Evolutionary conservation across 345 rosid species (phyloP).

Genomic region (Draba incana): DNA sequence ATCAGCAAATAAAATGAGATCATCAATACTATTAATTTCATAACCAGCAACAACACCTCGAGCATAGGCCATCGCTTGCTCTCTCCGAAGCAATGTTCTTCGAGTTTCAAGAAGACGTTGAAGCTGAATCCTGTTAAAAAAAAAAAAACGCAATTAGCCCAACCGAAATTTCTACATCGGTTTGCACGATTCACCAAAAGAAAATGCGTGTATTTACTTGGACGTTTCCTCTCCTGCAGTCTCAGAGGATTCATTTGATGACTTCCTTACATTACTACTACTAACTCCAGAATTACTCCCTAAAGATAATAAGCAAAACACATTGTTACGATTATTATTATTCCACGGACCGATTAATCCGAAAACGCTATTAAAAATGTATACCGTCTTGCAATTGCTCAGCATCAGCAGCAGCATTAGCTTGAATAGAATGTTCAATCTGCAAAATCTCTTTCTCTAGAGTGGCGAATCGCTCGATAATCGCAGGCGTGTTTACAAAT

Average conservation of each 20-base stretch:
- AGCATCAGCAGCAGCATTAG: constrained; percentile 47
- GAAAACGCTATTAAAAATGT: too few species aligned
- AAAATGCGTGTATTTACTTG: constrained; percentile 47
- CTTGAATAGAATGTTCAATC: constrained; percentile 67
- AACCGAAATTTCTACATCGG: neutral
- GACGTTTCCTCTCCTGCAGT: constrained; percentile 62
- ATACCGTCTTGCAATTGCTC: constrained; percentile 56
- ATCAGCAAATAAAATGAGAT: constrained; percentile 75
- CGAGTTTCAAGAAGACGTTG: constrained; percentile 73
- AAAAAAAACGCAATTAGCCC: constrained; percentile 31
- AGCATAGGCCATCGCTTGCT: constrained; percentile 93
- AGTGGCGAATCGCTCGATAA: constrained; percentile 79
- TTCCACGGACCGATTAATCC: too few species aligned
- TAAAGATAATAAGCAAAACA: constrained; percentile 32
- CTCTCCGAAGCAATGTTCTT: constrained; percentile 64
- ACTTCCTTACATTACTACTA: constrained; percentile 42
- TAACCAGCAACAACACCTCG: constrained; percentile 82
- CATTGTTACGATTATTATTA: neutral
- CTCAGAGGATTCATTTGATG: constrained; percentile 55
- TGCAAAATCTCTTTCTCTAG: constrained; percentile 79
- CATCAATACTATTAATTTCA: constrained; percentile 64
- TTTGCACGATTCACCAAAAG: constrained; percentile 5
- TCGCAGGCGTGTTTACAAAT: constrained; percentile 83
- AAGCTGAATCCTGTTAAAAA: constrained; percentile 62
- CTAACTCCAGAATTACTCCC: constrained; percentile 39